Percentiles rank a stretch among this genome's conserved stretches.
These are phyloP conservation scores for Cercophora samala DNA, from an alignment of 495 filamentous ascomycete species.

Conservation along the genomic window DNA sequence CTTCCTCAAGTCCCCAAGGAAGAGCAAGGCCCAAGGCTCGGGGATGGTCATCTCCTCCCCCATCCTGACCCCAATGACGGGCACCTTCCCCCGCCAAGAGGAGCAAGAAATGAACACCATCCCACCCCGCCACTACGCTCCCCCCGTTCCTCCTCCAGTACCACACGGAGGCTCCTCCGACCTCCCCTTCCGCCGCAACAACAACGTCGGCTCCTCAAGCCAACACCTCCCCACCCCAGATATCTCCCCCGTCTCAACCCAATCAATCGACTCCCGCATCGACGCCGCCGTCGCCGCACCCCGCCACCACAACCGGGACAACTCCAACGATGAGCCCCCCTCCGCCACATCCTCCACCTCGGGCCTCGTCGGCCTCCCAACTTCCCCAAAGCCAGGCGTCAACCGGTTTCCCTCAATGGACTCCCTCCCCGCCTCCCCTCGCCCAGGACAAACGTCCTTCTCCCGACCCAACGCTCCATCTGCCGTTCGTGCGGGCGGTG, in stretches of 20 bases:
- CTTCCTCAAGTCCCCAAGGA: constrained; percentile 50
- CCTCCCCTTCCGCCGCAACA: constrained; percentile 38
- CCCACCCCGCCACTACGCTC: constrained; percentile 48
- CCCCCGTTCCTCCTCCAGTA: constrained; percentile 44
- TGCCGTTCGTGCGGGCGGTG: constrained; percentile 46
- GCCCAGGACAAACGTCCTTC: constrained; percentile 37
- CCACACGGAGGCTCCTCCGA: constrained; percentile 35
- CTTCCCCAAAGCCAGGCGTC: constrained; percentile 45
- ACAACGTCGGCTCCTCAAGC: constrained; percentile 8
- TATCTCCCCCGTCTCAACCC: constrained; percentile 47
- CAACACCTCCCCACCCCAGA: constrained; percentile 44
- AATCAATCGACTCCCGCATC: constrained; percentile 48
- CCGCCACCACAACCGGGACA: constrained; percentile 34
- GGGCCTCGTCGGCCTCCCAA: constrained; percentile 44
- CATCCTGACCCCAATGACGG: constrained; percentile 54
- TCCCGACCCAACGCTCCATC: constrained; percentile 16
- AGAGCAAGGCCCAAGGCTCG: constrained; percentile 36
- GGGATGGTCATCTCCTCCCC: constrained; percentile 53
- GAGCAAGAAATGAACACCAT: constrained; percentile 51
- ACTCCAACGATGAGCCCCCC: constrained; percentile 37
- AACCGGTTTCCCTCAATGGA: constrained; percentile 46
- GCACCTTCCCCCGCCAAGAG: constrained; percentile 47
- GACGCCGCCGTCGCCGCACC: constrained; percentile 32
- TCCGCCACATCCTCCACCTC: constrained; percentile 42
- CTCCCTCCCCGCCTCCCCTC: constrained; percentile 44